phyloP scores from a whole-genome alignment of 1,284 basidiomycete species.

The Anthracocystis walkeri region DNA sequence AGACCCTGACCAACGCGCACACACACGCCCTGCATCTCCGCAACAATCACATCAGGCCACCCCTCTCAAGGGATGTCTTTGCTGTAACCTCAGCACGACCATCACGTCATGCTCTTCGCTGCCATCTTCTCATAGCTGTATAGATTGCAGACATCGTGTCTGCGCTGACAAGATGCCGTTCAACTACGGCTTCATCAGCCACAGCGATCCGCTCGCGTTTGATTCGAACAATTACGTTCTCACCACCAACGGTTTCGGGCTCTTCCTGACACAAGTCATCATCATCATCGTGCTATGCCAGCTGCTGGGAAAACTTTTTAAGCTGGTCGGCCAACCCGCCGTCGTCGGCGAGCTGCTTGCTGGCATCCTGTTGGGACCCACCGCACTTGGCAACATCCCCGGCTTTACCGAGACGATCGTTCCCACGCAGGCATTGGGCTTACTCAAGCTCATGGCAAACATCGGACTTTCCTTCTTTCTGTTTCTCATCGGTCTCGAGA shows the following conservation, averaged over 20 bases:
- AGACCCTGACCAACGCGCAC: not conserved
- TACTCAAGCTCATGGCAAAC: slow-evolving; percentile 50
- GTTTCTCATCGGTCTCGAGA: slow-evolving; percentile 59
- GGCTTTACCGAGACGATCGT: slow-evolving; percentile 52
- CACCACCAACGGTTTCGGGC: slow-evolving; percentile 53
- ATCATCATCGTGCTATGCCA: slow-evolving; percentile 56
- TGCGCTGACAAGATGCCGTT: slow-evolving; percentile 10
- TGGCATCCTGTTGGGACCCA: slow-evolving; percentile 54
- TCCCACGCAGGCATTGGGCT: slow-evolving; percentile 31
- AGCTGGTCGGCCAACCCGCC: slow-evolving; percentile 43
- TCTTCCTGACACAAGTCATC: slow-evolving; percentile 50
- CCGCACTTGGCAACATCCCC: slow-evolving; percentile 53
- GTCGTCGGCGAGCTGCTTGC: slow-evolving; percentile 57
- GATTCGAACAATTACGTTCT: slow-evolving; percentile 41
- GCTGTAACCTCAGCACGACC: slow-evolving; percentile 2
- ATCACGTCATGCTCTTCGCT: not conserved
- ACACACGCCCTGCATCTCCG: not conserved
- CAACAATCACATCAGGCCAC: not conserved
- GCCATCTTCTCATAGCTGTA: not conserved
- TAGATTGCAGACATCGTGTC: not conserved
- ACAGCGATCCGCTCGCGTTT: slow-evolving; percentile 46
- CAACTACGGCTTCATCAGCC: slow-evolving; percentile 49
- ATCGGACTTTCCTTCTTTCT: slow-evolving; percentile 56
- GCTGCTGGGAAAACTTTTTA: slow-evolving; percentile 47
- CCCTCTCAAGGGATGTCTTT: no score